Base-by-base conservation (phyloP, 768 basidiomycete species). In the Tulasnella sp. region DNA sequence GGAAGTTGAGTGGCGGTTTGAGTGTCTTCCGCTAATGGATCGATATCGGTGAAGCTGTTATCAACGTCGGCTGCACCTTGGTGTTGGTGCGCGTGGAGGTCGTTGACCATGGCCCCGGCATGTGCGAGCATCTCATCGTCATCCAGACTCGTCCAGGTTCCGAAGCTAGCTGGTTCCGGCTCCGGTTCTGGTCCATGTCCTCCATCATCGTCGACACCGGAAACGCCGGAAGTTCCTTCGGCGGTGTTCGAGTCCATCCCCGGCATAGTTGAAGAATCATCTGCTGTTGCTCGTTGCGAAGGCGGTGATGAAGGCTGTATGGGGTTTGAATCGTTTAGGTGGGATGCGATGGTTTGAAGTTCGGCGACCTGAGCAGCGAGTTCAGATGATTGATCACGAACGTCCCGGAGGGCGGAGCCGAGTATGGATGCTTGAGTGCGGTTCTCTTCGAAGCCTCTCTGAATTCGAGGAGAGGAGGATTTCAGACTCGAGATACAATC, bases 81-180 rank as follows among this genome's bases (percentile, higher is more conserved):
- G 31, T 36, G 24, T 27, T 58, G 62, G 2, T 68, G 62, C 12
- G 27, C 62, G 27, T 31, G 24, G 14, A 10, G 24, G 14, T n/a
- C 58, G 62, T 18, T 68, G 62, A 19, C 62, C 62, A 68, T 68
- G 4, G 62, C 62, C 21, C 31, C 62, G 16, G 62, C 62, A 36
- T 68, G 62, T 16, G 62, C 62, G 62, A 68, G 62, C 62, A 68
- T 68, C 62, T 68, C 62, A 34, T 68, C 62, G 9, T 68, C 62
- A 68, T 68, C 62, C 31, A 68, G 12, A 36, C 62, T 68, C 62
- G 62, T 68, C 62, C 62, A 68, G 8, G 62, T 68, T 27, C 62
- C 31, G 62, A 68, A 68, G 19, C 62, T 68, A 27, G 62, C 62
- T 36, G 62, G 62, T 36, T 68, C 62, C 31, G 34, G 31, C 36